A percentile compares a stretch with the other conserved stretches of the same genome.
Conservation (phyloP, 2,329 filamentous ascomycete species). For the Tolypocladium guangdongense region DNA sequence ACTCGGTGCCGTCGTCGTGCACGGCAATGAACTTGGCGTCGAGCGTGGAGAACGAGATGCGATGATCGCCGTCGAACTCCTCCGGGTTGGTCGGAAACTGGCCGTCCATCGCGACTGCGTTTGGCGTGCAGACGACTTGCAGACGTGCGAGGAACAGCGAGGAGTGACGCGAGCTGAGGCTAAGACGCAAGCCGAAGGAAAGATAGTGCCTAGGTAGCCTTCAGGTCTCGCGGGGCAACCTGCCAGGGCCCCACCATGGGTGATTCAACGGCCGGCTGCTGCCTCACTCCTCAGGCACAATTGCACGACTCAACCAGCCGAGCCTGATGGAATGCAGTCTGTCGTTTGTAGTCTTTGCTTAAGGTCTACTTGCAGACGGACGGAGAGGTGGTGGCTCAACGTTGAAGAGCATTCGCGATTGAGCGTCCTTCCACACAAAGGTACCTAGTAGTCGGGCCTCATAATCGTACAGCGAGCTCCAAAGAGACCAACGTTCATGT, state of each 20-base stretch:
- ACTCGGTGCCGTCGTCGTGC: conserved; percentile 74
- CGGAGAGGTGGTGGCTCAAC: neutral
- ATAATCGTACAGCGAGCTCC: neutral
- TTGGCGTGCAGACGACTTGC: neutral
- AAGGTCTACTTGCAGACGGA: too few relatives aligned
- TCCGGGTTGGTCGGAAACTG: conserved; percentile 48
- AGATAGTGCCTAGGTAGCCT: neutral
- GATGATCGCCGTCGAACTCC: conserved; percentile 66
- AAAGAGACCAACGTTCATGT: neutral
- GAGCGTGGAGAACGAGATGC: conserved; percentile 78
- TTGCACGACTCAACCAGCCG: neutral
- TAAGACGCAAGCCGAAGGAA: neutral
- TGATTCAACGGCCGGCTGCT: neutral
- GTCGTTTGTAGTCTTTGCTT: neutral
- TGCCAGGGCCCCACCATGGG: neutral
- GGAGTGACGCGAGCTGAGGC: neutral
- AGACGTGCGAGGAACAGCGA: neutral
- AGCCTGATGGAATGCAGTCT: neutral
- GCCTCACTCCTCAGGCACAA: neutral
- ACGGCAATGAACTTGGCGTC: conserved; percentile 77
- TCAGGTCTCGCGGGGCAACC: neutral
- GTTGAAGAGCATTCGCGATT: neutral
- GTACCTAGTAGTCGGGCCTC: neutral
- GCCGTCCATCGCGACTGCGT: conserved; percentile 16
- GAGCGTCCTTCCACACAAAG: neutral